phyloP scores from a whole-genome alignment of 768 basidiomycete species.

The Tricholomella constricta region DNA sequence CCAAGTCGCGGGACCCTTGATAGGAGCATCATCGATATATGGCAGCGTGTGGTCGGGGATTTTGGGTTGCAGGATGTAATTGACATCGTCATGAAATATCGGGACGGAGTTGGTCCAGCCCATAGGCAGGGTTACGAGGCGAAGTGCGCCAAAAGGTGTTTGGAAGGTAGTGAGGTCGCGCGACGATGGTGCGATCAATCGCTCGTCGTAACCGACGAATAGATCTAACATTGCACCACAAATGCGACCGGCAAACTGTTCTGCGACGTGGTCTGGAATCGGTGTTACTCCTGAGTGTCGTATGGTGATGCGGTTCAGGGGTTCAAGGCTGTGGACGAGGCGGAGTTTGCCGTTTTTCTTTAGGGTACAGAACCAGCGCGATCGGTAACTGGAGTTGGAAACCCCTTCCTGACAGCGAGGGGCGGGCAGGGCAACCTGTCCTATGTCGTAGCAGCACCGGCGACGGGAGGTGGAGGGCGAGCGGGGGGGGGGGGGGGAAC shows the following conservation, averaged over 20 bases:
- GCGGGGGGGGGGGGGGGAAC: too few species aligned
- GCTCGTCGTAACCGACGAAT: conserved; percentile 37
- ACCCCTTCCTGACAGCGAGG: background rate
- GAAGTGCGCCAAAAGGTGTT: conserved; percentile 35
- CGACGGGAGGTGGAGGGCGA: too few species aligned
- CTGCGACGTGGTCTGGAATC: conserved; percentile 32
- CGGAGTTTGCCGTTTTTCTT: conserved; percentile 23
- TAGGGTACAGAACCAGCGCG: conserved; percentile 36
- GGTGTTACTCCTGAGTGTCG: conserved; percentile 36
- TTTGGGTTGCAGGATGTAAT: conserved; percentile 37
- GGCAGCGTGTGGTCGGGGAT: conserved; percentile 37
- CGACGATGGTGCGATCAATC: conserved; percentile 21
- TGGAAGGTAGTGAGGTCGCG: conserved; percentile 40
- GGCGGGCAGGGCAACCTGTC: background rate
- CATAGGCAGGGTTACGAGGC: conserved; percentile 33
- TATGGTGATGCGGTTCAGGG: conserved; percentile 40
- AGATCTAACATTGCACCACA: conserved; percentile 34
- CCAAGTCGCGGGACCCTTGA: conserved; percentile 33
- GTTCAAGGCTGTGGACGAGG: conserved; percentile 41
- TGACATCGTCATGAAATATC: conserved; percentile 42
- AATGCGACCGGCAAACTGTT: conserved; percentile 27
- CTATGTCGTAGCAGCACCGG: background rate
- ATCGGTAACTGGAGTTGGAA: conserved; percentile 35
- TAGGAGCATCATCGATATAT: conserved; percentile 41
- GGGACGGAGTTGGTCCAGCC: conserved; percentile 26